These are phyloP conservation scores for Mrakia blollopis DNA, from an alignment of 768 basidiomycete species.

Conservation along the genomic window DNA sequence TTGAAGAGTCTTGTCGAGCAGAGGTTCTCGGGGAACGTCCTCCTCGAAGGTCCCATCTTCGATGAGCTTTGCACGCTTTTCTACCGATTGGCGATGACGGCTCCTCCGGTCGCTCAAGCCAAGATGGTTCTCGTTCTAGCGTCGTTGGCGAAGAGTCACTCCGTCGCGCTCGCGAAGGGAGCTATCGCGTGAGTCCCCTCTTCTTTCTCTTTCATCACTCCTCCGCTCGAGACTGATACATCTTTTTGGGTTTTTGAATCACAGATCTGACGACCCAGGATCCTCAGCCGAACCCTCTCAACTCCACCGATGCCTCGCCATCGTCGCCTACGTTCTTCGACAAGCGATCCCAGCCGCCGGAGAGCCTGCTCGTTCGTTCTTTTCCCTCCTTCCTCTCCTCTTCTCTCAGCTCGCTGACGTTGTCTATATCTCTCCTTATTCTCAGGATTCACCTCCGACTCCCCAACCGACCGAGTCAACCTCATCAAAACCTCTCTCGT, in stretches of 20 bases:
- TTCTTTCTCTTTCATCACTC: not conserved
- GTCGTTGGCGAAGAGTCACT: constrained; percentile 51
- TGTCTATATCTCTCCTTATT: not conserved
- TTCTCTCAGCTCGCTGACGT: constrained; percentile 34
- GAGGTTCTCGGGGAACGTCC: constrained; percentile 71
- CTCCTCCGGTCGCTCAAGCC: constrained; percentile 64
- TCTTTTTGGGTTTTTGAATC: not conserved
- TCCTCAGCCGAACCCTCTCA: constrained; percentile 3
- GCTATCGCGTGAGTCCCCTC: constrained; percentile 7
- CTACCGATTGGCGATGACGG: constrained; percentile 85
- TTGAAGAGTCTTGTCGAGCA: constrained; percentile 73
- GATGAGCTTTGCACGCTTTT: constrained; percentile 84
- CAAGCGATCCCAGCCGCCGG: constrained; percentile 56
- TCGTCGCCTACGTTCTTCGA: constrained; percentile 74
- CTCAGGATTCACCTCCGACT: constrained; percentile 15
- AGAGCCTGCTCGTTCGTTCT: constrained; percentile 19
- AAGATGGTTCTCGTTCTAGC: constrained; percentile 67
- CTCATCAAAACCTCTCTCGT: constrained; percentile 26
- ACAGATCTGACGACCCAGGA: not conserved
- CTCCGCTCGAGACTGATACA: not conserved
- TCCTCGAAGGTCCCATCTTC: constrained; percentile 75
- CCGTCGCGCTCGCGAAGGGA: constrained; percentile 18
- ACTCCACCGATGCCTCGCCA: constrained; percentile 66
- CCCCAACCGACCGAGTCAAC: not conserved
- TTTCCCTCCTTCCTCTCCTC: constrained; percentile 15